phyloP scores from a whole-genome alignment of 2,329 filamentous ascomycete species.

The Aspergillus awamori region DNA sequence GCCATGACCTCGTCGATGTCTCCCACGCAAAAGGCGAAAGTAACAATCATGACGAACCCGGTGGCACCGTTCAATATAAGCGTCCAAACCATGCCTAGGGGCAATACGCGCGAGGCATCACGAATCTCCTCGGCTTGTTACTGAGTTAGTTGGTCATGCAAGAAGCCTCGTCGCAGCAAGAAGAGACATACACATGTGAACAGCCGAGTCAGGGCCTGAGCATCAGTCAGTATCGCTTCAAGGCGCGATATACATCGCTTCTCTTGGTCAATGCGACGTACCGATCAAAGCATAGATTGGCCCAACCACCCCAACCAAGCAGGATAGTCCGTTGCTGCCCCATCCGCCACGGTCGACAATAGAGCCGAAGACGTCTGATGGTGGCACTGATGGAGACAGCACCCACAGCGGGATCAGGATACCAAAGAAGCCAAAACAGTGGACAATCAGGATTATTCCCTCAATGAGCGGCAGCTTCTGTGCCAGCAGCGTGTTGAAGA shows the following conservation, averaged over 20 bases:
- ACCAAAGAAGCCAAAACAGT: constrained; percentile 50
- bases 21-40: constrained; percentile 49
- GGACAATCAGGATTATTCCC: constrained; percentile 53
- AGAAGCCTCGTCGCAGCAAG: too few species aligned
- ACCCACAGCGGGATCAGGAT: constrained; percentile 43
- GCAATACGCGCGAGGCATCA: constrained; percentile 52
- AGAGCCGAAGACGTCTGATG: constrained; percentile 35
- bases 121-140: constrained; percentile 52
- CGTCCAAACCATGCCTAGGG: constrained; percentile 52
- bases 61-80: constrained; percentile 52
- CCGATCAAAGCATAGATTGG: constrained; percentile 30
- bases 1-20: constrained; percentile 44
- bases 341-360: constrained; percentile 43
- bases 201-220: constrained; percentile 36
- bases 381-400: constrained; percentile 35
- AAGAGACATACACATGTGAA: constrained; percentile 35
- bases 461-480: constrained; percentile 55
- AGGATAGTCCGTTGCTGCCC: constrained; percentile 41
- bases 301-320: constrained; percentile 40
- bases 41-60: constrained; percentile 51
- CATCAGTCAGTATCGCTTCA: not conserved
- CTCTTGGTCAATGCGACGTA: constrained; percentile 5
- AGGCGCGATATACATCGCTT: too few species aligned
- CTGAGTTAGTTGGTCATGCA: too few species aligned
- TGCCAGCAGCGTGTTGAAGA: constrained; percentile 56